Base-by-base conservation (phyloP, 2,329 filamentous ascomycete genomes). In the Trichothecium roseum region DNA sequence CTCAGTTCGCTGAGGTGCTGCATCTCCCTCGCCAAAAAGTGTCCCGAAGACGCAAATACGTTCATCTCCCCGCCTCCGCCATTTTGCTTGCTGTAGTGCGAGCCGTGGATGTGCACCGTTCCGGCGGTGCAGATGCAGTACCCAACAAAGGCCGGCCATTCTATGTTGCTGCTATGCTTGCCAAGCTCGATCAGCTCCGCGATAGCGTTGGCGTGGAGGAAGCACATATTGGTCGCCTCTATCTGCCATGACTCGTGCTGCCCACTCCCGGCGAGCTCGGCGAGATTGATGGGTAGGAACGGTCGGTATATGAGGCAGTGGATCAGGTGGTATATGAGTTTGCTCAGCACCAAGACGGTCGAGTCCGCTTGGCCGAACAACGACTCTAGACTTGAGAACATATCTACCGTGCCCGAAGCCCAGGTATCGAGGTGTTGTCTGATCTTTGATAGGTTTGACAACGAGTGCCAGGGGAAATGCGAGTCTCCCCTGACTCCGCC, bases 211-310 rank as follows among this genome's bases (percentile, higher is more conserved):
- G 86, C 85, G 45, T 94, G 86, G 14, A 88, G 63, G 53, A 77
- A 91, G 56, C 86, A 93, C 52, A 89, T 70, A 48, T 91, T 89
- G 0, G 85, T 93, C 0, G 86, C 84, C 53, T 93, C 84, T 32
- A 93, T 89, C 52, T 93, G 86, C 86, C 86, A 94, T 18, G 84
- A 88, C 52, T 93, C 85, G 45, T 93, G 84, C 49, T 93, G 85
- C 2, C 83, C 83, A 1, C 74, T 81, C 12, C 83, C 82, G 10
- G 83, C 75, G 6, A 94, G 71, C 53, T 93, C 86, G 17, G 81
- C 74, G 4, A 93, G 66, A 53, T 93, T 83, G 42, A 94, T 82
- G 1, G 86, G 86, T 5, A 94, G 65, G 55, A 94, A 94, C 0
- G 85, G 85, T 13, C 86, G 75, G 51, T 93, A 94, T 30, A 93